Evolutionary conservation across 805 yeast species (phyloP), one percentile per base, ranked within the genome.

Genomic region (Cyberlindnera xylosilytica): DNA sequence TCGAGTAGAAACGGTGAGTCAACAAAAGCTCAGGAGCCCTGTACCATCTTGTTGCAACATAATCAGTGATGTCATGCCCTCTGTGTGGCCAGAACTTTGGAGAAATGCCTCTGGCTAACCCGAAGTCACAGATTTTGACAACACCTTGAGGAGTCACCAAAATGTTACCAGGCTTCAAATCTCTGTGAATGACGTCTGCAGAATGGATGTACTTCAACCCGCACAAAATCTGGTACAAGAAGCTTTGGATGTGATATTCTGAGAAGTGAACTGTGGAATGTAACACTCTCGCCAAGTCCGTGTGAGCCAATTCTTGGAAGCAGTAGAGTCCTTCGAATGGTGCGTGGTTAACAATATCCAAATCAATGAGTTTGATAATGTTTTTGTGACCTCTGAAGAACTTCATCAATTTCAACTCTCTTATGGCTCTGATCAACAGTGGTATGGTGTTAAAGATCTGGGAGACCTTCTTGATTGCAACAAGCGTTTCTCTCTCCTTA

Each of bases 41-140:
- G 57, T 90, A 90, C 96, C 97, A 90, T 44, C 97, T 67, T 0
- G 97, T 90, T 0, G 97, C 97, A 19, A 90, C 97, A 58, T 90
- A 90, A 52, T 79, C 82, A 10, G 95, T 86, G 20, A 86, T 85
- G 13, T 75, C 70, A 23, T 66, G 56, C 3, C 66, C 47, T 29
- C 60, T 65, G 13, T 68, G 61, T 38, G 61, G 64, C 46, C 60
- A 51, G 46, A 46, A 64, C 41, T 58, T 56, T 8, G 64, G 60
- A 1, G 69, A 62, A 11, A 87, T 70, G 1, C 95, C 95, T 57
- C 97, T 69, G 1, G 97, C 96, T 27, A 90, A 68, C 0, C 98
- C 98, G 69, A 90, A 90, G 64, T 90, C 98, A 63, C 97, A 88
- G 15, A 90, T 87, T 58, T 90, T 90, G 37, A 90, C 65, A 4